Conservation (phyloP, 306 rosid species). For the Inga oerstediana region DNA sequence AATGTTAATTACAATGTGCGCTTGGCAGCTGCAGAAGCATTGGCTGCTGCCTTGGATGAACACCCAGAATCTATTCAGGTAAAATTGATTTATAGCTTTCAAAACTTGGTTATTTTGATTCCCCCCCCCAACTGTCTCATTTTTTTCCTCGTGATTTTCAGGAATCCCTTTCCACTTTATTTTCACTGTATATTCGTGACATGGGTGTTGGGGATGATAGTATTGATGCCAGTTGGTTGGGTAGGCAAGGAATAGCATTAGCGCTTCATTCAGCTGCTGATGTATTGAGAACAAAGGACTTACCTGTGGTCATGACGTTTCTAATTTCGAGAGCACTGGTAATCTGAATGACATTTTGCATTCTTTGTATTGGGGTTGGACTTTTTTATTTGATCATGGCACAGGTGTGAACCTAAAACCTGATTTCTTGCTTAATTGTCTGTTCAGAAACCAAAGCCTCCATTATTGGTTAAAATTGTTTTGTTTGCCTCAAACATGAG, state of each 20-base stretch:
- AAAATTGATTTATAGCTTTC: slow-evolving; percentile 35
- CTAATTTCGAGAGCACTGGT: slow-evolving; percentile 97
- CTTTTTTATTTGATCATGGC: background rate
- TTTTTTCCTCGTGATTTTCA: slow-evolving; percentile 39
- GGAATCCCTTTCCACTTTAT: slow-evolving; percentile 92
- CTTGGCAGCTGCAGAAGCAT: slow-evolving; percentile 90
- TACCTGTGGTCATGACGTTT: slow-evolving; percentile 93
- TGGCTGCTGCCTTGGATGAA: slow-evolving; percentile 96
- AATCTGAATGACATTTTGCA: slow-evolving; percentile 33
- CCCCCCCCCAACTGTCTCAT: slow-evolving; percentile 23
- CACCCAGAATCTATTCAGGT: slow-evolving; percentile 90
- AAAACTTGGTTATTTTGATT: background rate
- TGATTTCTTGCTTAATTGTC: slow-evolving; percentile 24
- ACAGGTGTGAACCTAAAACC: slow-evolving; percentile 1
- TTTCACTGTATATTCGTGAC: slow-evolving; percentile 82
- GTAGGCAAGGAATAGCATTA: slow-evolving; percentile 95
- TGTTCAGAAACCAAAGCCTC: background rate
- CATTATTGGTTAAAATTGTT: background rate
- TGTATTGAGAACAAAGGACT: slow-evolving; percentile 90
- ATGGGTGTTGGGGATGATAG: slow-evolving; percentile 59
- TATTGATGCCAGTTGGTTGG: slow-evolving; percentile 89
- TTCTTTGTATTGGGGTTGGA: background rate
- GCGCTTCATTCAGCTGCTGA: slow-evolving; percentile 90
- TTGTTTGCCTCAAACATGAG: background rate
- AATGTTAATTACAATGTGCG: slow-evolving; percentile 82